A percentile compares a stretch with the other conserved stretches of the same genome.
Conservation (phyloP, 139 green algal species). For the Limnomonas spitsbergensis region DNA sequence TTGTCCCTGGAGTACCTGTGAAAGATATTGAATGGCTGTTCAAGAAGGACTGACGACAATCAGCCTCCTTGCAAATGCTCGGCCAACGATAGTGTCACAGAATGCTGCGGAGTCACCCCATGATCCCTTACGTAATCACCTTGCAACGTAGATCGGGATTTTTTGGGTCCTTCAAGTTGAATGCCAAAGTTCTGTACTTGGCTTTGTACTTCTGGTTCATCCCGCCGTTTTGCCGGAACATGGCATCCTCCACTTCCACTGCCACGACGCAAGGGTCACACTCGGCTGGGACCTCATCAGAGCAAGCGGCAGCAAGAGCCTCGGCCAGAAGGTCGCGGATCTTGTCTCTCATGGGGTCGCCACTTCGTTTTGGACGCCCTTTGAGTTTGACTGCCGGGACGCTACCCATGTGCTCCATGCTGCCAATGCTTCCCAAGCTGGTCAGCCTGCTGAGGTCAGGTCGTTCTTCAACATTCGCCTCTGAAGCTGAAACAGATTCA, state of each 20-base stretch:
- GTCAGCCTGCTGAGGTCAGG: neutral
- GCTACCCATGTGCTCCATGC: neutral
- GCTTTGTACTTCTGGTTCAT: slow-evolving; percentile 84
- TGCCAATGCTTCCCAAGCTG: neutral
- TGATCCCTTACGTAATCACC: no score
- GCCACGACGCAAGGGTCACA: slow-evolving; percentile 16
- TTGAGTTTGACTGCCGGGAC: neutral
- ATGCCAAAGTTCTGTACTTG: slow-evolving; percentile 84
- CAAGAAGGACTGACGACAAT: no score
- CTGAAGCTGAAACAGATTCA: no score
- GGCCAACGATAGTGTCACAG: no score
- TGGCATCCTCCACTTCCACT: slow-evolving; percentile 48
- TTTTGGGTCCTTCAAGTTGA: slow-evolving; percentile 94
- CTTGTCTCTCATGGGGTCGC: slow-evolving; percentile 59
- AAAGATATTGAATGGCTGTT: slow-evolving; percentile 36
- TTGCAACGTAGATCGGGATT: slow-evolving; percentile 75
- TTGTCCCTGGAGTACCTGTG: slow-evolving; percentile 51
- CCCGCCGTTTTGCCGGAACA: slow-evolving; percentile 48
- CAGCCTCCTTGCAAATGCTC: no score
- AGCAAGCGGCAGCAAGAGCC: slow-evolving; percentile 32
- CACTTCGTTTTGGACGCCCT: slow-evolving; percentile 27
- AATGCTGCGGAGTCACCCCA: no score
- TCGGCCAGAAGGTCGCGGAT: slow-evolving; percentile 49
- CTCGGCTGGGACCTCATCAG: neutral
- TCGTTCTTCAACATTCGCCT: no score